Percentiles rank a stretch among this genome's conserved stretches.
Evolutionary conservation across 176 grass and related monocot species (phyloP).

Genomic region (Aegilops umbellulata): DNA sequence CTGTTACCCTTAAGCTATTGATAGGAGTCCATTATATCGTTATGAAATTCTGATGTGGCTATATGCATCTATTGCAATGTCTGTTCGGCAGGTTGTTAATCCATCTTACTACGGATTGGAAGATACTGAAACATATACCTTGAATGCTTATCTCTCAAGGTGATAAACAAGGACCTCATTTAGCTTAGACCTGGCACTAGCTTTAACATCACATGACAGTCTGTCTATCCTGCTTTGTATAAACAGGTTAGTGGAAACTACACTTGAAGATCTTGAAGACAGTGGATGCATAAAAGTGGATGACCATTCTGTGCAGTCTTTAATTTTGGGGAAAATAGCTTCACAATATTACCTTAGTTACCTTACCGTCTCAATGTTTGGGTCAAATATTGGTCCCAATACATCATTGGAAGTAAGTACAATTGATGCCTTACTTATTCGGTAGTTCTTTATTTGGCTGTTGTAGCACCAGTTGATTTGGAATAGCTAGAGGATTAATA

Average conservation of each 20-base stretch:
- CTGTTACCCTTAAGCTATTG: neutral
- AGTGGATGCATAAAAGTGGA: conserved; percentile 90
- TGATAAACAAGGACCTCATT: conserved; percentile 38
- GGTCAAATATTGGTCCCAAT: conserved; percentile 77
- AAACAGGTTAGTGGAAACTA: conserved; percentile 83
- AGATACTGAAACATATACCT: conserved; percentile 64
- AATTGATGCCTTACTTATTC: conserved; percentile 18
- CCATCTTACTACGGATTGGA: conserved; percentile 94
- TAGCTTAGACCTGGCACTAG: conserved; percentile 29
- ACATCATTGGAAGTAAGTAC: conserved; percentile 84
- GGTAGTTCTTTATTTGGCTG: conserved; percentile 2
- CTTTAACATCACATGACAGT: conserved; percentile 32
- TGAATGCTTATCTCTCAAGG: conserved; percentile 97
- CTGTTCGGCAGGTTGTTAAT: conserved; percentile 74
- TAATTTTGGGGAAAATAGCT: conserved; percentile 94
- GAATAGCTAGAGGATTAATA: conserved; percentile 19
- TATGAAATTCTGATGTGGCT: neutral
- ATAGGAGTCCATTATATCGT: neutral
- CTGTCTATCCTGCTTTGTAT: conserved; percentile 13
- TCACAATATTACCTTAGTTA: conserved; percentile 99
- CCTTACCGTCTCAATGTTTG: conserved; percentile 95
- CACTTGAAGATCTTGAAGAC: conserved; percentile 98
- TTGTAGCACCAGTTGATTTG: conserved; percentile 22
- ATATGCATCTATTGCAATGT: neutral
- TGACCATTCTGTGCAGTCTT: conserved; percentile 70